Percentiles rank a stretch among this genome's conserved stretches.
These are phyloP conservation scores for Euphrasia arctica DNA, from an alignment of 305 asterid species.

Conservation along the genomic window DNA sequence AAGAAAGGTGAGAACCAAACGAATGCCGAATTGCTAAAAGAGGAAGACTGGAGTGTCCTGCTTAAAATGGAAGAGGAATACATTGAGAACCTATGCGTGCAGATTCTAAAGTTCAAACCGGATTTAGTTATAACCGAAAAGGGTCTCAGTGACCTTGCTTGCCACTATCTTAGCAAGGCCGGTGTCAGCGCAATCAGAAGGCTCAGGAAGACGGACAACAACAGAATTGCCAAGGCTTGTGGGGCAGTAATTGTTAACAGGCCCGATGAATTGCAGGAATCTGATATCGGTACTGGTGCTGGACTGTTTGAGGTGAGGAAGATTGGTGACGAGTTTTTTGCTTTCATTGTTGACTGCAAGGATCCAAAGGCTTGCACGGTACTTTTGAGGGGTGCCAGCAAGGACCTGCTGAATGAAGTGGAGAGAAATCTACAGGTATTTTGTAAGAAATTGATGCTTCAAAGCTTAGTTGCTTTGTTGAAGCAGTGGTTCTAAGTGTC, in stretches of 20 bases:
- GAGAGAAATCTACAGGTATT: constrained; percentile 91
- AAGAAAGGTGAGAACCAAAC: constrained; percentile 99
- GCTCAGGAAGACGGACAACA: constrained; percentile 80
- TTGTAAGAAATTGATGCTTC: constrained; percentile 6
- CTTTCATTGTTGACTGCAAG: constrained; percentile 84
- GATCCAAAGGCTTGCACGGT: constrained; percentile 97
- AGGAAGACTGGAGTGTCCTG: constrained; percentile 92
- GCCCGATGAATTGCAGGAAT: constrained; percentile 96
- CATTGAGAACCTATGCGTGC: constrained; percentile 73
- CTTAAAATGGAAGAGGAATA: constrained; percentile 97
- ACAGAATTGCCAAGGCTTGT: constrained; percentile 94
- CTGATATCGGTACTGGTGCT: constrained; percentile 94
- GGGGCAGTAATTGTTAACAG: constrained; percentile 96
- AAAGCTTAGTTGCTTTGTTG: neutral
- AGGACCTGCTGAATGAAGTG: constrained; percentile 93
- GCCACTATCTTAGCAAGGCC: constrained; percentile 94
- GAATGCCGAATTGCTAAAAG: constrained; percentile 84
- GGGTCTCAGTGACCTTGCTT: constrained; percentile 94
- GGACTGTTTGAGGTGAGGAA: constrained; percentile 90
- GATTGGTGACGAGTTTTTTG: constrained; percentile 89
- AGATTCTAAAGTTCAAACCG: constrained; percentile 87
- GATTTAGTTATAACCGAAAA: constrained; percentile 91
- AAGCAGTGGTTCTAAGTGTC: constrained; percentile 9
- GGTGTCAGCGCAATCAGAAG: constrained; percentile 98
- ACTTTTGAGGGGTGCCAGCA: constrained; percentile 94